Evolutionary conservation across 192 early-diverging fungal genomes (phyloP).

Genomic region (Backusella westeae): DNA sequence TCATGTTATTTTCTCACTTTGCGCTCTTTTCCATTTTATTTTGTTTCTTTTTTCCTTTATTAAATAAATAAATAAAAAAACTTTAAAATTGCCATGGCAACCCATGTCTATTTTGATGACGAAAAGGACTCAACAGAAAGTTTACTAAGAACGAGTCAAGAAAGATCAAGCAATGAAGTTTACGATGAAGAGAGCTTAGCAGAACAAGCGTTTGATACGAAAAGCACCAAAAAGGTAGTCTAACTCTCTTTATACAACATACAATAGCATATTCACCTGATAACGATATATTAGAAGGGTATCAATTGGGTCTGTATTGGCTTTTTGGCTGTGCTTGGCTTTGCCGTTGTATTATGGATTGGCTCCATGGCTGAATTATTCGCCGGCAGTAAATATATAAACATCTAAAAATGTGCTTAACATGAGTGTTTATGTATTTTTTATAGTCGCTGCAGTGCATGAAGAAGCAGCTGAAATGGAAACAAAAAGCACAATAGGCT

Average conservation of each 20-base stretch:
- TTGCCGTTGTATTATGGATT: slow-evolving; percentile 27
- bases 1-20: no score
- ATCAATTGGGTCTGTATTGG: slow-evolving; percentile 25
- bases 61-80: background rate
- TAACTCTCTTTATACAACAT: background rate
- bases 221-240: background rate
- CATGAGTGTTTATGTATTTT: background rate
- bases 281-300: background rate
- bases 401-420: background rate
- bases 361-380: slow-evolving; percentile 14
- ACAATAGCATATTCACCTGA: background rate
- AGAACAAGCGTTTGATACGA: background rate
- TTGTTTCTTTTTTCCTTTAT: background rate
- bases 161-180: background rate
- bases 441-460: slow-evolving; percentile 6
- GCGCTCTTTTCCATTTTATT: background rate
- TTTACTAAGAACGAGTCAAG: background rate
- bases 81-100: slow-evolving; percentile 3
- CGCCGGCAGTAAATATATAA: background rate
- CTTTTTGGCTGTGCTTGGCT: slow-evolving; percentile 14
- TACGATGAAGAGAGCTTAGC: slow-evolving; percentile 4
- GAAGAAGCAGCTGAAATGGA: background rate
- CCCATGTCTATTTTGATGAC: background rate
- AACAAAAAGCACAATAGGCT: background rate
- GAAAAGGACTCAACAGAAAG: background rate